Evolutionary conservation across 495 filamentous ascomycete genomes (phyloP).

Genomic region (Podospora pseudoanserina): DNA sequence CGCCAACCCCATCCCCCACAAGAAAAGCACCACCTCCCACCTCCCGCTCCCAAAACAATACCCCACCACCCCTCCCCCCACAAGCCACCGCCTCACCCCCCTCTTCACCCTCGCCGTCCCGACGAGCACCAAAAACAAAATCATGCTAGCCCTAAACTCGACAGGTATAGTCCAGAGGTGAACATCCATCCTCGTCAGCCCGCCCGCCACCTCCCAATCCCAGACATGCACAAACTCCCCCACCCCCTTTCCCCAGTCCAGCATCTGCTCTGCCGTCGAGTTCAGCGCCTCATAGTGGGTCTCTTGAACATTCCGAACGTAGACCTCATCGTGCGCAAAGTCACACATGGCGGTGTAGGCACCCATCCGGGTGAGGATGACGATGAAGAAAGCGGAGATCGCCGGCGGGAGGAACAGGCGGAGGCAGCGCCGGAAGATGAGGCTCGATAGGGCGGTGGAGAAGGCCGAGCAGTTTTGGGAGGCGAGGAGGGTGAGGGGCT

Average conservation of each 20-base stretch:
- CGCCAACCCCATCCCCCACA: constrained; percentile 39
- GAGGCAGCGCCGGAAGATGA: constrained; percentile 63
- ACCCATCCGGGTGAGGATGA: constrained; percentile 55
- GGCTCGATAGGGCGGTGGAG: constrained; percentile 49
- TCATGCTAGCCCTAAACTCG: constrained; percentile 62
- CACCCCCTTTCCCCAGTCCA: constrained; percentile 27
- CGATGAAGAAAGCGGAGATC: constrained; percentile 55
- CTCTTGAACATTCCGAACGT: constrained; percentile 41
- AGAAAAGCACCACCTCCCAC: constrained; percentile 47
- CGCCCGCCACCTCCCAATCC: constrained; percentile 39
- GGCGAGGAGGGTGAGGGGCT: constrained; percentile 58
- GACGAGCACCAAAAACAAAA: constrained; percentile 59
- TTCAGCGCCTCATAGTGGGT: constrained; percentile 31
- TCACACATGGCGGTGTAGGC: constrained; percentile 42
- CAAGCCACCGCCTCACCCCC: constrained; percentile 21
- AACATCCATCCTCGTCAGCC: constrained; percentile 55
- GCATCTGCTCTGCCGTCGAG: background rate
- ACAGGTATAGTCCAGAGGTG: constrained; percentile 74
- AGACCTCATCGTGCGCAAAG: constrained; percentile 36
- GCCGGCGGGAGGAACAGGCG: constrained; percentile 64
- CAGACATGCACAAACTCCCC: constrained; percentile 39
- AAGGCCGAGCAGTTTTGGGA: constrained; percentile 38
- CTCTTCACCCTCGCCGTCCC: constrained; percentile 38
- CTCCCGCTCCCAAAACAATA: constrained; percentile 33
- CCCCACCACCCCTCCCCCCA: constrained; percentile 28